These are phyloP conservation scores for Wickerhamiella occidentalis DNA, from an alignment of 805 yeast species.

Conservation along the genomic window DNA sequence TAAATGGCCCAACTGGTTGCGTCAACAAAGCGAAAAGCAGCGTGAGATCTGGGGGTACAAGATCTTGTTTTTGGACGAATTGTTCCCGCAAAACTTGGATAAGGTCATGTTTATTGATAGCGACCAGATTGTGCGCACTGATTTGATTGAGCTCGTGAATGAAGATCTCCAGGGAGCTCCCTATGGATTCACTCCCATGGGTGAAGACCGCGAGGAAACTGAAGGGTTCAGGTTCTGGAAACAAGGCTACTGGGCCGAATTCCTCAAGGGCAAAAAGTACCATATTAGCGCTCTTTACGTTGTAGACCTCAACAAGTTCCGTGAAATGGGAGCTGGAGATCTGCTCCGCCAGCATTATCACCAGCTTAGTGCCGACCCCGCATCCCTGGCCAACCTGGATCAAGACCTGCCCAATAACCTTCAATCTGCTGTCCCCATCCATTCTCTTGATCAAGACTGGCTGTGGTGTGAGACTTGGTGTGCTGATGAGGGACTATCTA, in stretches of 20 bases:
- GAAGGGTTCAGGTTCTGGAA: constrained; percentile 89
- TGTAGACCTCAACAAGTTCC: constrained; percentile 58
- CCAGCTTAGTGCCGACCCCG: constrained; percentile 62
- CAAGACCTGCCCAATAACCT: constrained; percentile 89
- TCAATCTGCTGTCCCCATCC: constrained; percentile 55
- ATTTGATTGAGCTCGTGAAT: constrained; percentile 54
- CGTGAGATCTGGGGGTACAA: constrained; percentile 83
- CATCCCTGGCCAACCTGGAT: constrained; percentile 69
- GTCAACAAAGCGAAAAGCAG: constrained; percentile 64
- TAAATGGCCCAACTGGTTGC: constrained; percentile 88
- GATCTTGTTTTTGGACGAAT: constrained; percentile 69
- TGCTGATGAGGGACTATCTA: constrained; percentile 43
- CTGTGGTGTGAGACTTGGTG: constrained; percentile 95
- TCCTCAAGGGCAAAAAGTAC: constrained; percentile 48
- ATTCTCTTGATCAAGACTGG: constrained; percentile 72
- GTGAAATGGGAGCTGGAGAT: constrained; percentile 66
- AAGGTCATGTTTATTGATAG: constrained; percentile 79
- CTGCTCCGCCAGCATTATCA: constrained; percentile 74
- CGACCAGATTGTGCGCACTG: constrained; percentile 69
- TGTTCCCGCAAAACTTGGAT: constrained; percentile 67
- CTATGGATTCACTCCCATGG: constrained; percentile 81
- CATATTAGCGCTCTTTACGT: constrained; percentile 80
- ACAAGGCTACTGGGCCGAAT: constrained; percentile 74
- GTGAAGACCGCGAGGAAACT: constrained; percentile 66
- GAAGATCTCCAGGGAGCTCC: constrained; percentile 68